Evolutionary conservation across 129 eudicot species (phyloP).

Genomic region (Saussurea involucrata): DNA sequence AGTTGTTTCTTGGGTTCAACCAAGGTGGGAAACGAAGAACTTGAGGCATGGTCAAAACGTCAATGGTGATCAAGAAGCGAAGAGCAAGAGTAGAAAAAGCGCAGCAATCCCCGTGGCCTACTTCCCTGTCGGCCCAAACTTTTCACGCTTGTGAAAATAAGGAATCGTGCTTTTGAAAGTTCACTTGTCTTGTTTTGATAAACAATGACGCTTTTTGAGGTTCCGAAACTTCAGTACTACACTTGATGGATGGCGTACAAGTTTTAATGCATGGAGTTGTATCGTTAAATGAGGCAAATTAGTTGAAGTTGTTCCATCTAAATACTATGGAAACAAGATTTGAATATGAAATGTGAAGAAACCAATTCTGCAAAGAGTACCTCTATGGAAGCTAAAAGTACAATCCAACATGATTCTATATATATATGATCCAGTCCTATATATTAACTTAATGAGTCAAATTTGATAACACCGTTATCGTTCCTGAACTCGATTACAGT

Average conservation of each 20-base stretch:
- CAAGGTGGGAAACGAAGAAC: neutral
- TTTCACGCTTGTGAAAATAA: constrained; percentile 24
- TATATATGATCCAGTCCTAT: too few relatives aligned
- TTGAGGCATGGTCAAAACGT: neutral
- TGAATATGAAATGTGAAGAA: too few relatives aligned
- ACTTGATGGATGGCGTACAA: neutral
- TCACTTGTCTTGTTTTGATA: neutral
- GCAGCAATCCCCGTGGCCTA: constrained; percentile 25
- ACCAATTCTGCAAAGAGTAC: too few relatives aligned
- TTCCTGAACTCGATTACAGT: neutral
- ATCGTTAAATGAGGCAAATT: neutral
- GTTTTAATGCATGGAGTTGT: neutral
- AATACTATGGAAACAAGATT: too few relatives aligned
- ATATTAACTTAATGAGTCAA: neutral
- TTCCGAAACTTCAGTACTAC: neutral
- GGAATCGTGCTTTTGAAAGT: neutral
- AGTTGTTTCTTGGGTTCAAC: constrained; percentile 25
- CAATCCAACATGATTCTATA: too few relatives aligned
- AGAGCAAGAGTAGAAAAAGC: neutral
- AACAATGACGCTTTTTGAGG: neutral
- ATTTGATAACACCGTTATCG: too few relatives aligned
- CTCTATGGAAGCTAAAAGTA: too few relatives aligned
- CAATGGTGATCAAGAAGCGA: constrained; percentile 3
- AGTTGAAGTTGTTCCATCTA: neutral
- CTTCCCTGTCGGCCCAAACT: constrained; percentile 15